Base-by-base conservation (phyloP, 306 rosid species). In the Phaseolus lunatus region DNA sequence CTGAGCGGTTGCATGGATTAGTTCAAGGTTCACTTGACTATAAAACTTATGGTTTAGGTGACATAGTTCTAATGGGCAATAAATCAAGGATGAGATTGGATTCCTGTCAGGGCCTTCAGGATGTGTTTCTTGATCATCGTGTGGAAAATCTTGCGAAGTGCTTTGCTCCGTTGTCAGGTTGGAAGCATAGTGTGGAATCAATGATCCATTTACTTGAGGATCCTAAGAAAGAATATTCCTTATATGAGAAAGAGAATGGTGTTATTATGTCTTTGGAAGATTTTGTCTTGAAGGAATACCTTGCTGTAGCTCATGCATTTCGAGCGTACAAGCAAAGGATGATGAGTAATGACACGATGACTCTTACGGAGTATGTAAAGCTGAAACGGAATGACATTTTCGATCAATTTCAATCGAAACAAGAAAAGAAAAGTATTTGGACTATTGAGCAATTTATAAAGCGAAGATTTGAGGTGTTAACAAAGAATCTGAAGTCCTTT, bases 21-120 rank as follows among this genome's bases (percentile, higher is more conserved):
- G 49, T 67, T 9, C 43, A 47, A 43, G 80, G 44, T 2, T 57
- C 82, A 0, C 52, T 72, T 5, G 65, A 67, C 44, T 16, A 15
- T 64, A 56, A 76, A 14, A 58, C 41, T 0, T 81, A 77, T 59
- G 85, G 85, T 3, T 18, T 81, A 0, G 87, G 85, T 7, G 87
- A 84, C 66, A 81, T 80, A 10, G 80, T 84, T 1, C 78, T 84
- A 0, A 72, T 72, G 9, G 87, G 87, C 1, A 80, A 84, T 19
- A 29, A 4, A 5, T 39, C 78, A 1, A 66, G 87, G 59, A 72
- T 84, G 85, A 80, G 77, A 18, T 0, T 80, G 1, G 80, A 50
- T 3, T 49, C 2, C 39, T 3, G 67, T 31, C 5, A 2, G 0
- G 78, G 78, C 7, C 77, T 84, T 23, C 9, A 0, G 0, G 78